Evolutionary conservation across 495 filamentous ascomycete species (phyloP).

Genomic region (Daldinia grandis): DNA sequence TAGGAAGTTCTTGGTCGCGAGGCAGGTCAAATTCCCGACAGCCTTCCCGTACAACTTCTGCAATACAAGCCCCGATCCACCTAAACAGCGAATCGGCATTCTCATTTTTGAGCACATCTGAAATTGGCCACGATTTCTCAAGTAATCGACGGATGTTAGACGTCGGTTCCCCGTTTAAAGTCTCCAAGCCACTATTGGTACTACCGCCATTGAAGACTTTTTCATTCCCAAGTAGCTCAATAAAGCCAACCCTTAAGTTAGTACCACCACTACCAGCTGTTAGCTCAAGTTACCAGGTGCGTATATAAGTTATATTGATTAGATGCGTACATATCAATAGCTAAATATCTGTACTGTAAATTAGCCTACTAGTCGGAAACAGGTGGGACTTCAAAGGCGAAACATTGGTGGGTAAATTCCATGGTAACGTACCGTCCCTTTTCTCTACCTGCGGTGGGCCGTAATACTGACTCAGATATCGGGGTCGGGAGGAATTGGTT

Average conservation of each 20-base stretch:
- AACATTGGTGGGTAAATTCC: slow-evolving; percentile 20
- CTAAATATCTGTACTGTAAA: slow-evolving; percentile 63
- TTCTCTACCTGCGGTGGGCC: slow-evolving; percentile 66
- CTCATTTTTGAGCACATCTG: slow-evolving; percentile 79
- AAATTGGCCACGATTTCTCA: slow-evolving; percentile 80
- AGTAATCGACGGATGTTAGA: slow-evolving; percentile 66
- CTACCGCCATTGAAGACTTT: slow-evolving; percentile 29
- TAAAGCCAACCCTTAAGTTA: slow-evolving; percentile 80
- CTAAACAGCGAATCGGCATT: slow-evolving; percentile 77
- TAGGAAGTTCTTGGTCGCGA: slow-evolving; percentile 61
- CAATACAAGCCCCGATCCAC: slow-evolving; percentile 83
- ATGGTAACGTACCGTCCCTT: slow-evolving; percentile 61
- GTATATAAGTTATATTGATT: neutral
- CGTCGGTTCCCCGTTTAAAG: slow-evolving; percentile 18
- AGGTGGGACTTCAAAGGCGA: neutral
- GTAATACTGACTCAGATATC: slow-evolving; percentile 67
- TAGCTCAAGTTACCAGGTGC: slow-evolving; percentile 9
- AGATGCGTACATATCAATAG: slow-evolving; percentile 72
- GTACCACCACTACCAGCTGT: slow-evolving; percentile 67
- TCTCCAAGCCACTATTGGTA: slow-evolving; percentile 3
- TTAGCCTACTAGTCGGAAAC: slow-evolving; percentile 26
- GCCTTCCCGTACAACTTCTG: slow-evolving; percentile 68
- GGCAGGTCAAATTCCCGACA: slow-evolving; percentile 45
- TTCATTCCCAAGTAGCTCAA: slow-evolving; percentile 68
- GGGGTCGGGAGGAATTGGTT: slow-evolving; percentile 83